A percentile compares a stretch with the other conserved stretches of the same genome.
Evolutionary conservation across 148 eudicot species (phyloP).

Genomic region (Hydrangea macrophylla): DNA sequence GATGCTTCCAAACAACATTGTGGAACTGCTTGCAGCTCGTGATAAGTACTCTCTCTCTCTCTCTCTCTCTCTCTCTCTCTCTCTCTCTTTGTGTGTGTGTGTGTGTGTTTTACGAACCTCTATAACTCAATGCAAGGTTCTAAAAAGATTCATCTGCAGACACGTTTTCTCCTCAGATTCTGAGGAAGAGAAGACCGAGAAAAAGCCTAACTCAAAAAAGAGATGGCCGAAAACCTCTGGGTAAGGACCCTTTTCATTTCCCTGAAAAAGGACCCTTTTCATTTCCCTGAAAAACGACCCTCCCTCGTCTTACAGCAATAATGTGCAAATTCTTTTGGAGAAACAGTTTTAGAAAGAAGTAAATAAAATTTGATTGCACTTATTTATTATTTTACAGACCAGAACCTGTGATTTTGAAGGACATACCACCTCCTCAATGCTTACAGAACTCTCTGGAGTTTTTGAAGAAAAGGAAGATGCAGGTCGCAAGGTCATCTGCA

Average conservation of each 20-base stretch:
- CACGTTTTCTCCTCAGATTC: conserved; percentile 86
- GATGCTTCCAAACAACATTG: conserved; percentile 84
- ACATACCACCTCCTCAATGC: conserved; percentile 70
- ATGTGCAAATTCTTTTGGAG: not conserved
- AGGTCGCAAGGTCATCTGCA: conserved; percentile 67
- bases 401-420: conserved; percentile 62
- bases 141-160: conserved; percentile 36
- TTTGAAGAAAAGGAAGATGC: conserved; percentile 68
- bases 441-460: conserved; percentile 71
- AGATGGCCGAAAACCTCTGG: conserved; percentile 55
- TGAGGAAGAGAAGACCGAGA: conserved; percentile 61
- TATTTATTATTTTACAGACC: conserved; percentile 38
- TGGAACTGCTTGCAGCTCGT: conserved; percentile 64
- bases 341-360: not conserved
- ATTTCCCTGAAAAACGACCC: too few relatives aligned
- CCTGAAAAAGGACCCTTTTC: too few relatives aligned
- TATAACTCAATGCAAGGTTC: not conserved
- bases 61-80: conserved; percentile 1
- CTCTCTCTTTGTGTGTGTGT: too few relatives aligned
- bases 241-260: conserved; percentile 28
- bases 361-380: not conserved
- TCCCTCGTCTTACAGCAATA: too few relatives aligned
- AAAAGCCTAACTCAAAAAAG: conserved; percentile 48
- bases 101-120: not conserved
- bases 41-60: conserved; percentile 58